Percentiles rank a stretch among this genome's conserved stretches.
Evolutionary conservation across 352 stramenopile genomes (phyloP).

Genomic region (Phytophthora melonis): DNA sequence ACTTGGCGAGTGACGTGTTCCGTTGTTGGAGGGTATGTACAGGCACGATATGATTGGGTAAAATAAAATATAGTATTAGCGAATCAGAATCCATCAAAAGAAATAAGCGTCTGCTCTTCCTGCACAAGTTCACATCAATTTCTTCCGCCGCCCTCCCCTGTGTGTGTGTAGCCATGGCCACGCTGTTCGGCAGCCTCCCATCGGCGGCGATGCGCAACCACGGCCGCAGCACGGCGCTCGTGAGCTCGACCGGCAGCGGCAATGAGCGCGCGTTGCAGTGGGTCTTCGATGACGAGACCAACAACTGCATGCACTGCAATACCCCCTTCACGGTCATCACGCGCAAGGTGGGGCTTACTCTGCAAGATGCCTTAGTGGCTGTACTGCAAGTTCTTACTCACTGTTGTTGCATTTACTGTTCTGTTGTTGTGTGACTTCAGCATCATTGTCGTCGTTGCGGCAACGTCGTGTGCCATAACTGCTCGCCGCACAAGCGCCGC

Average conservation of each 20-base stretch:
- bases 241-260: conserved; percentile 31
- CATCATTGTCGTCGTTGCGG: conserved; percentile 86
- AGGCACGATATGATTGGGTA: conserved; percentile 17
- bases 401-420: background rate
- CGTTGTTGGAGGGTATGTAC: background rate
- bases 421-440: conserved; percentile 38
- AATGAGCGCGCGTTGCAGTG: conserved; percentile 78
- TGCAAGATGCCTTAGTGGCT: no score
- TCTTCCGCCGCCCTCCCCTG: background rate
- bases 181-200: conserved; percentile 77
- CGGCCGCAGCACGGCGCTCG: conserved; percentile 50
- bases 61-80: conserved; percentile 14
- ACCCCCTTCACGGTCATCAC: conserved; percentile 85
- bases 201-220: conserved; percentile 64
- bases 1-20: conserved; percentile 44
- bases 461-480: conserved; percentile 90
- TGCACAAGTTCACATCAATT: conserved; percentile 9
- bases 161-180: conserved; percentile 54
- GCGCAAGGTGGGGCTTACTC: conserved; percentile 64
- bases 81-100: conserved; percentile 5
- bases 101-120: background rate
- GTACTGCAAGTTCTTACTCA: background rate
- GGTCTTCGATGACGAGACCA: conserved; percentile 87
- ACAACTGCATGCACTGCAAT: conserved; percentile 91
- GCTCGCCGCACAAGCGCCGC: conserved; percentile 85